Evolutionary conservation across 176 grass and related monocot genomes (phyloP), one percentile per base, ranked within the genome.

Genomic region (Pharus latifolius): DNA sequence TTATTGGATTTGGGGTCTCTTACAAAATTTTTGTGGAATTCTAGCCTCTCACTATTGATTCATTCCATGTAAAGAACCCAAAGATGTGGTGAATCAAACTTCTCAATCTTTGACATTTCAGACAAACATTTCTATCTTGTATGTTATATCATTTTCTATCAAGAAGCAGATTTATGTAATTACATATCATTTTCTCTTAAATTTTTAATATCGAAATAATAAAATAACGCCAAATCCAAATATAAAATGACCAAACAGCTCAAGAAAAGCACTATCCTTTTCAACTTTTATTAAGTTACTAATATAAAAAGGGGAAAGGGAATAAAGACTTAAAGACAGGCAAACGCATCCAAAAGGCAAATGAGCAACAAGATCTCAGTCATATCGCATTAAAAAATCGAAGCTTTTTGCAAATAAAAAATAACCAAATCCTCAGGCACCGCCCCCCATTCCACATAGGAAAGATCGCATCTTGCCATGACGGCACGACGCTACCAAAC

Each of bases 231-330:
- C 67, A 29, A 44, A 79, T 47, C 11, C 14, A n/a, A 79, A 65
- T 66, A 68, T 68, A 79, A 68, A 79, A 85, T 70, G 76, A 85
- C 63, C 55, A 54, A 22, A 48, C 37, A 48, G 38, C 20, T 69
- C 13, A 54, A 63, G 67, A 75, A 20, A 28, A 32, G 60, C 28
- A 38, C 55, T 55, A 18, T 12, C 29, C 30, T 13, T 23, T 47
- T 67, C 46, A 27, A 68, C 29, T 74, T 43, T 45, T 60, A 60
- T 14, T 59, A n/a, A n/a, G n/a, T 14, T 22, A 57, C 31, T 20
- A 38, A 55, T 33, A 60, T 20, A 82, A 70, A 65, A 60, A 49
- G 46, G 49, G 29, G 72, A n/a, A n/a, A n/a, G n/a, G n/a, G n/a
- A n/a, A n/a, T n/a, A n/a, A n/a, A n/a, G n/a, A n/a, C n/a, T n/a